Evolutionary conservation across 148 eudicot genomes (phyloP).

Genomic region (Rhododendron kiyosumense): DNA sequence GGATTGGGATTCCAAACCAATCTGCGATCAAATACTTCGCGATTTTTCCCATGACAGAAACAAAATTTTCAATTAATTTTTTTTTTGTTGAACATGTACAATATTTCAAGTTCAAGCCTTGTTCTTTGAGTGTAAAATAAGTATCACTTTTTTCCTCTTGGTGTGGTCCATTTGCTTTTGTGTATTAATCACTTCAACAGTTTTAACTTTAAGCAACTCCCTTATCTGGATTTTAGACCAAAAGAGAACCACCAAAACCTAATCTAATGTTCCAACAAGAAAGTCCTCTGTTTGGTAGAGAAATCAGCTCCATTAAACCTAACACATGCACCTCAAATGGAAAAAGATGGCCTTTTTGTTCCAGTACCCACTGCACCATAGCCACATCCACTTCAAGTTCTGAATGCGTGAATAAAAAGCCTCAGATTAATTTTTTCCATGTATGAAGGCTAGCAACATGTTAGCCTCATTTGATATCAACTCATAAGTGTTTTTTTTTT

Average conservation of each 20-base stretch:
- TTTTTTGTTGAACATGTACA: neutral
- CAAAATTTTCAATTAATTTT: neutral
- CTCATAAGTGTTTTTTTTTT: neutral
- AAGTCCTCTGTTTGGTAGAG: slow-evolving; percentile 1
- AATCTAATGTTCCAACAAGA: neutral
- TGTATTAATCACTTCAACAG: neutral
- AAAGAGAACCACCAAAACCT: slow-evolving; percentile 2
- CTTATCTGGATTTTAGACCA: neutral
- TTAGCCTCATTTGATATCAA: neutral
- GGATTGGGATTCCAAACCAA: neutral
- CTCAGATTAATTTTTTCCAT: neutral
- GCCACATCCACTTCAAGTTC: neutral
- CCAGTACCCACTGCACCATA: neutral
- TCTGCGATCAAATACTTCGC: neutral
- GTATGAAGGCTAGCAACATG: neutral
- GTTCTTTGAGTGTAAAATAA: neutral
- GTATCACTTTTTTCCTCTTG: neutral
- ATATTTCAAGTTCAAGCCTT: neutral
- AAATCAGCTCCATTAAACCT: neutral
- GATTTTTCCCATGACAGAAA: neutral
- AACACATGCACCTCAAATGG: neutral
- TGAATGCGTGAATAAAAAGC: neutral
- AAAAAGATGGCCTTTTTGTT: neutral
- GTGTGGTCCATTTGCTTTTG: neutral
- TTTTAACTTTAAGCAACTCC: neutral